Base-by-base conservation (phyloP, 2,329 filamentous ascomycete genomes). In the Orbilia brochopaga region DNA sequence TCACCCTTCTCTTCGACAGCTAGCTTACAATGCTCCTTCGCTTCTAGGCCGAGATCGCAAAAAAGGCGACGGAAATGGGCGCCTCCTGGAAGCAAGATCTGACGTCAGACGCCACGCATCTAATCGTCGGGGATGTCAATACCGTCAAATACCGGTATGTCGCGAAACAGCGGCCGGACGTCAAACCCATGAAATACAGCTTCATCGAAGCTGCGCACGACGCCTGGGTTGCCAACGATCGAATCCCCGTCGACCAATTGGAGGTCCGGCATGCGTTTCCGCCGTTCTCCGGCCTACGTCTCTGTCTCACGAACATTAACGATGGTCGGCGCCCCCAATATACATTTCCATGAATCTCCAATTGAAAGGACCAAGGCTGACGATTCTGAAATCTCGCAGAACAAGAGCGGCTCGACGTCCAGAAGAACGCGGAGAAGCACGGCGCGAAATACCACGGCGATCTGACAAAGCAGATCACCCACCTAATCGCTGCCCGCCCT, bases 81-180 rank as follows among this genome's bases (percentile, higher is more conserved):
- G 94, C 92, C 56, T 80, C 85, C 70, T 90, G 96, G 83, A 92
- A 90, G 77, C 89, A 92, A 79, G 92, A 99, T 79, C 86, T 99
- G 50, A 97, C 92, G n/a, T 90, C 90, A 64, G 91, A 97, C 79
- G 91, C 96, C 53, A 97, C 94, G 3, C 94, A 99, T 81, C 87
- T 99, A 52, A 85, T 99, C 74, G 91, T 96, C 73, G 94, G 92
- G 79, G 88, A 90, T 77, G 90, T 91, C 77, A 86, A 93, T 78
- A 97, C 93, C 0, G 87, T 90, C 55, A 99, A 99, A 80, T 99
- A 99, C 81, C 89, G 88, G 79, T 96, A 96, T 83, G 93, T 97
- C 77, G 94, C 93, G 60, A 90, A 88, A 78, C 90, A 93, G 79
- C 86, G 94, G 58, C 87, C 89, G 53, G 94, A 99, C 77, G 88